Evolutionary conservation across 352 stramenopile species (phyloP).

Genomic region (Thraustotheca clavata): DNA sequence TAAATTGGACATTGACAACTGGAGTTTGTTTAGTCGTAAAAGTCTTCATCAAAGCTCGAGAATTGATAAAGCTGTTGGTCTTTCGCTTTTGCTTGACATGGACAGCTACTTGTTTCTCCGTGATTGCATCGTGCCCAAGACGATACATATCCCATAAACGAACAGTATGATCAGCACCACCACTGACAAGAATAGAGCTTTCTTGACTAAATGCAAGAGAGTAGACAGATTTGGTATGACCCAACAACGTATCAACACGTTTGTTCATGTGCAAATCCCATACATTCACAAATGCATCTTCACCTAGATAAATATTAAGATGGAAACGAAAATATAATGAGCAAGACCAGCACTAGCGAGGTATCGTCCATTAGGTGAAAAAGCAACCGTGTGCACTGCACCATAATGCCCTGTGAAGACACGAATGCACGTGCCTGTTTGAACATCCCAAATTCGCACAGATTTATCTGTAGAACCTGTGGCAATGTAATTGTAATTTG

Average conservation of each 20-base stretch:
- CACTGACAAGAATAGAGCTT: conserved; percentile 63
- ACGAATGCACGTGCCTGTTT: conserved; percentile 87
- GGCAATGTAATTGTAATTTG: conserved; percentile 94
- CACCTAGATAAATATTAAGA: conserved; percentile 25
- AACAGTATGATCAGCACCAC: conserved; percentile 68
- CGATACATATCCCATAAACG: conserved; percentile 81
- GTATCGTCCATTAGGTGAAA: conserved; percentile 87
- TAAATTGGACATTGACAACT: conserved; percentile 77
- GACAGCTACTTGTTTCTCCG: background rate
- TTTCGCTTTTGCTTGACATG: conserved; percentile 14
- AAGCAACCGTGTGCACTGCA: conserved; percentile 81
- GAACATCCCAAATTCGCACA: conserved; percentile 91
- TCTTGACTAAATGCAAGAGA: conserved; percentile 74
- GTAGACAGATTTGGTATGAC: conserved; percentile 64
- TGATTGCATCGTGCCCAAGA: conserved; percentile 23
- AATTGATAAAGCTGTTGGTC: conserved; percentile 39
- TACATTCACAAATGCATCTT: conserved; percentile 88
- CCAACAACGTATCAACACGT: conserved; percentile 73
- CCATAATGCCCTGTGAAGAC: conserved; percentile 88
- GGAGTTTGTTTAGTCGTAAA: conserved; percentile 79
- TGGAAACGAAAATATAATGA: background rate
- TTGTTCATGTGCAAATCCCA: conserved; percentile 90
- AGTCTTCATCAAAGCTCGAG: conserved; percentile 73
- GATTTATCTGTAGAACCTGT: conserved; percentile 93
- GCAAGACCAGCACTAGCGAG: conserved; percentile 49